Percentiles rank a stretch among this genome's conserved stretches.
Conservation (phyloP, 768 basidiomycete genomes). For the Suillus occidentalis region DNA sequence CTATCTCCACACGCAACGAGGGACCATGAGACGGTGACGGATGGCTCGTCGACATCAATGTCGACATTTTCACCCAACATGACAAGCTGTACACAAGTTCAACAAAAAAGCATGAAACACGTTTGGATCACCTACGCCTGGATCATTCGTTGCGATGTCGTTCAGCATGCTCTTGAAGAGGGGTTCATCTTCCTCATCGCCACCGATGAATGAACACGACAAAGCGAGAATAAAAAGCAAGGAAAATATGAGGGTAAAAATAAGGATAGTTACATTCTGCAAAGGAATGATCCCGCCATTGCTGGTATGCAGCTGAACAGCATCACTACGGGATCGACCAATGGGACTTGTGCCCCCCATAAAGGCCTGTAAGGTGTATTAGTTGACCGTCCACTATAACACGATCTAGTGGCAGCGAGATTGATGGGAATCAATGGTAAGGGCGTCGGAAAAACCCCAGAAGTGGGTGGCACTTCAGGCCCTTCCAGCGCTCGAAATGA, state of each 20-base stretch:
- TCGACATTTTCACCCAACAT: slow-evolving; percentile 58
- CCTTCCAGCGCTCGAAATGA: not conserved
- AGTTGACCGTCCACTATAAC: not conserved
- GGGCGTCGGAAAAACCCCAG: not conserved
- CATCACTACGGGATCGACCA: slow-evolving; percentile 4
- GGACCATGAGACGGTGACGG: slow-evolving; percentile 56
- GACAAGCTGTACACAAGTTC: slow-evolving; percentile 41
- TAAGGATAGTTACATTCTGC: slow-evolving; percentile 26
- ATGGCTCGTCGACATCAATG: slow-evolving; percentile 58
- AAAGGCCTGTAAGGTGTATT: slow-evolving; percentile 10
- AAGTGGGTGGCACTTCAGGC: not conserved
- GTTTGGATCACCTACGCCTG: slow-evolving; percentile 41
- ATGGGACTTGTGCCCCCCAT: slow-evolving; percentile 18
- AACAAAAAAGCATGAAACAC: not conserved
- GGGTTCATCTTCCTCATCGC: slow-evolving; percentile 41
- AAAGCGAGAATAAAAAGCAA: slow-evolving; percentile 48
- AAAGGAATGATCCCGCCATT: slow-evolving; percentile 27
- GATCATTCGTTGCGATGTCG: slow-evolving; percentile 39
- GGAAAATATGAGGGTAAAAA: slow-evolving; percentile 44
- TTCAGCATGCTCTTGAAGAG: slow-evolving; percentile 42
- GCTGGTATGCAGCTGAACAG: not conserved
- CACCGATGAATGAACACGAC: slow-evolving; percentile 51
- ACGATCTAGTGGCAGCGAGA: not conserved
- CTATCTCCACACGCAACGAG: slow-evolving; percentile 51
- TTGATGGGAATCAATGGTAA: not conserved